phyloP scores from a whole-genome alignment of 106 monocot genomes.

The Acorus gramineus region DNA sequence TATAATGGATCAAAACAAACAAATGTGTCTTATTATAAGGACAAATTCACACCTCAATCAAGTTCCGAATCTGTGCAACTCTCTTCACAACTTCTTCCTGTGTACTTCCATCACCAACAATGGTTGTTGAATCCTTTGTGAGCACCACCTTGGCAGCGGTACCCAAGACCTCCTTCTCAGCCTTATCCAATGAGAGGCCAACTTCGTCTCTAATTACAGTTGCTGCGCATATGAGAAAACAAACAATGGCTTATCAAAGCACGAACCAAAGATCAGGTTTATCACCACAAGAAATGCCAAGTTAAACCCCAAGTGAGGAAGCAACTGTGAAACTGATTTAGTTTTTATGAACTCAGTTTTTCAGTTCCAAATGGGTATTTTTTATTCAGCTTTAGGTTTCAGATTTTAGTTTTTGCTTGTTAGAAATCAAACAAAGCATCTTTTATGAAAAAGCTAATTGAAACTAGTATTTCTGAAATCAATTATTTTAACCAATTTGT shows the following conservation, averaged over 20 bases:
- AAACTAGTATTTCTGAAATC: too few species aligned
- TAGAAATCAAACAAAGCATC: too few species aligned
- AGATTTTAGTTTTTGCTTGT: too few species aligned
- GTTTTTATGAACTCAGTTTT: too few species aligned
- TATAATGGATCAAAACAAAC: background rate
- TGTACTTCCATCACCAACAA: conserved; percentile 68
- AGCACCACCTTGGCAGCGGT: conserved; percentile 62
- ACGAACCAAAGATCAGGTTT: background rate
- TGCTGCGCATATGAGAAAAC: conserved; percentile 19
- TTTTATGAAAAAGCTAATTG: too few species aligned
- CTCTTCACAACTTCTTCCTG: conserved; percentile 60
- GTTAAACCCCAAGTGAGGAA: too few species aligned
- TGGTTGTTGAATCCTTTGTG: conserved; percentile 56
- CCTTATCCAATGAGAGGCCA: conserved; percentile 60
- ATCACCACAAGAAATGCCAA: background rate
- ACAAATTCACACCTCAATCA: conserved; percentile 42
- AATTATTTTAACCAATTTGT: too few species aligned
- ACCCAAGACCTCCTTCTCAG: conserved; percentile 57
- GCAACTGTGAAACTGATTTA: too few species aligned
- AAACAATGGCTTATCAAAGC: background rate
- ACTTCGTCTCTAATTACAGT: conserved; percentile 73
- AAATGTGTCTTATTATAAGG: background rate
- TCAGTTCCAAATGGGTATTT: too few species aligned
- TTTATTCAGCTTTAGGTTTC: too few species aligned
- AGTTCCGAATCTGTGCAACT: conserved; percentile 49